phyloP scores from a whole-genome alignment of 1,139 yeast genomes.

The Debaryomyces nepalensis region DNA sequence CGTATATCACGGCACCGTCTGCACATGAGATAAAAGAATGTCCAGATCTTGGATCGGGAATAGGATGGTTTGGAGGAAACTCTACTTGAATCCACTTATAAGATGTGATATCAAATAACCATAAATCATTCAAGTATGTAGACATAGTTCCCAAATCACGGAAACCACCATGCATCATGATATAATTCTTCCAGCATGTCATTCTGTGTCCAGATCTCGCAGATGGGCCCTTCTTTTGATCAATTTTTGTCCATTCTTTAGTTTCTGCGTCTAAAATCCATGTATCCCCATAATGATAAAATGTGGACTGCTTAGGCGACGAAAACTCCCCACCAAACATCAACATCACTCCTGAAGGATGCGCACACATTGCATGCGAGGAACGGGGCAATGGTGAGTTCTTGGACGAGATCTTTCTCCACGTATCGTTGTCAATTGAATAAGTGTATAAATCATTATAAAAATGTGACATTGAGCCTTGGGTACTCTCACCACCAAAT shows the following conservation, averaged over 20 bases:
- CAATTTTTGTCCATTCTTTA: constrained; percentile 91
- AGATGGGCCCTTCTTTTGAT: constrained; percentile 69
- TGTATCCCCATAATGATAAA: constrained; percentile 95
- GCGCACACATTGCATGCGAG: constrained; percentile 92
- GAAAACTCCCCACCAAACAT: constrained; percentile 97
- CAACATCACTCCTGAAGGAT: constrained; percentile 84
- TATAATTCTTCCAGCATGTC: constrained; percentile 88
- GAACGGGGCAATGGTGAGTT: constrained; percentile 93
- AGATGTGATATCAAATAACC: constrained; percentile 90
- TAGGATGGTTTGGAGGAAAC: constrained; percentile 77
- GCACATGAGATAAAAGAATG: constrained; percentile 82
- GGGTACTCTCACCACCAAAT: constrained; percentile 87
- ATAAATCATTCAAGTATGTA: constrained; percentile 80
- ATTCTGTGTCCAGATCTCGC: constrained; percentile 93
- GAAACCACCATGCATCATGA: constrained; percentile 89
- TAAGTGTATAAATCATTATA: constrained; percentile 82
- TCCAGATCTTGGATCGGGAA: constrained; percentile 93
- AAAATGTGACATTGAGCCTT: constrained; percentile 64
- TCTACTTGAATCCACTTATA: constrained; percentile 92
- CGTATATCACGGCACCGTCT: constrained; percentile 87
- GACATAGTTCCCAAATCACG: constrained; percentile 86
- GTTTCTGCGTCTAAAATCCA: constrained; percentile 86
- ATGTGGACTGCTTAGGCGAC: constrained; percentile 93
- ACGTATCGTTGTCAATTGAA: constrained; percentile 74
- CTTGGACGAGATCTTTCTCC: constrained; percentile 81